Percentiles rank a stretch among this genome's conserved stretches.
Evolutionary conservation across 805 yeast genomes (phyloP).

Genomic region (Metahyphopichia silvanorum): DNA sequence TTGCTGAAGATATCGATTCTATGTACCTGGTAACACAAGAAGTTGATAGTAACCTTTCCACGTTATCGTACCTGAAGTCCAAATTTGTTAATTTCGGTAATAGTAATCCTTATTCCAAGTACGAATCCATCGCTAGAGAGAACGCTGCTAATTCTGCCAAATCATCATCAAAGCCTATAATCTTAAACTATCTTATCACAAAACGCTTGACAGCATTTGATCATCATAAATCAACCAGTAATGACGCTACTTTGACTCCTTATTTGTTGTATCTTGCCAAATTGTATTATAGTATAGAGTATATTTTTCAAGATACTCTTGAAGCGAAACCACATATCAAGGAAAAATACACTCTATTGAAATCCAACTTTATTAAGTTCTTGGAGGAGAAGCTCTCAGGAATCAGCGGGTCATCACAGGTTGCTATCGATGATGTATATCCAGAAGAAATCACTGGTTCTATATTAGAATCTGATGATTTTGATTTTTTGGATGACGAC

Average conservation of each 20-base stretch:
- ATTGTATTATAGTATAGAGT: conserved; percentile 28
- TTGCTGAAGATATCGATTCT: conserved; percentile 39
- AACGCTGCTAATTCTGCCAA: conserved; percentile 15
- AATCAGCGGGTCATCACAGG: conserved; percentile 12
- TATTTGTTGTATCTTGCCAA: conserved; percentile 29
- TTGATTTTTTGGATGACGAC: conserved; percentile 14
- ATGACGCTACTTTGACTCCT: conserved; percentile 6
- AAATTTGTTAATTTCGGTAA: conserved; percentile 23
- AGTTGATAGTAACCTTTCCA: conserved; percentile 23
- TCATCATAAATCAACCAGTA: conserved; percentile 14
- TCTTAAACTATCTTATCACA: conserved; percentile 26
- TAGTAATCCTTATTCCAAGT: conserved; percentile 13
- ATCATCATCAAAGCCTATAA: conserved; percentile 15
- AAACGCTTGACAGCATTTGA: conserved; percentile 28
- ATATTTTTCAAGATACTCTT: conserved; percentile 16
- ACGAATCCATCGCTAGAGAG: conserved; percentile 15
- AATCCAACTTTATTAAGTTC: conserved; percentile 16
- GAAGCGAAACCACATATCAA: conserved; percentile 8
- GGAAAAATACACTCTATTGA: conserved; percentile 16
- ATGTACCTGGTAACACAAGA: conserved; percentile 22
- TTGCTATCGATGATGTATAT: not conserved
- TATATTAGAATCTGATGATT: conserved; percentile 7
- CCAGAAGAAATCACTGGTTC: not conserved
- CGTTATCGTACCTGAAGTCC: conserved; percentile 29
- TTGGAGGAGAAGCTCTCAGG: conserved; percentile 24